Base-by-base conservation (phyloP, 108 stramenopile species). In the Cyclotella cryptica region DNA sequence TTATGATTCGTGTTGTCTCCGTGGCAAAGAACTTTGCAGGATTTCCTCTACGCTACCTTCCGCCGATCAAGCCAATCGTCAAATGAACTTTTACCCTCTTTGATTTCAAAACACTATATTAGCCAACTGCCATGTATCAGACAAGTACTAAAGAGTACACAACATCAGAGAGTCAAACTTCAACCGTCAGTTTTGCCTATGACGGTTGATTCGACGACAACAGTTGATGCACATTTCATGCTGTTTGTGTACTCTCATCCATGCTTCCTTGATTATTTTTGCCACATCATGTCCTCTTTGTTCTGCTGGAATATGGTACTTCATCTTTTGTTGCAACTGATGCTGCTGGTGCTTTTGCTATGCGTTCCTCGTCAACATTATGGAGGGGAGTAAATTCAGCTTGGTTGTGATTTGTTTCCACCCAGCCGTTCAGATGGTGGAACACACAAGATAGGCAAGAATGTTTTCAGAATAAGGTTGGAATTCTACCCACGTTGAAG, bases 11-110 rank as follows among this genome's bases (percentile, higher is more conserved):
- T n/a, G n/a, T n/a, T n/a, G n/a, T n/a, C n/a, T n/a, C n/a, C n/a
- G n/a, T n/a, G n/a, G n/a, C n/a, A n/a, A n/a, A n/a, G n/a, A n/a
- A n/a, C n/a, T n/a, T n/a, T n/a, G n/a, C n/a, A n/a, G n/a, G n/a
- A n/a, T n/a, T n/a, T n/a, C n/a, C n/a, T n/a, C n/a, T n/a, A 92
- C 46, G 52, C 70, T 18, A 18, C 65, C 71, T 89, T 90, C 0
- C 88, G 74, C 13, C 71, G 44, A 17, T 57, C 40, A 24, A 90
- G 64, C 91, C 91, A 92, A 24, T 61, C 49, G 29, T 59, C 81
- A n/a, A n/a, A n/a, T n/a, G n/a, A n/a, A n/a, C n/a, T n/a, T n/a
- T n/a, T n/a, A n/a, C n/a, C n/a, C n/a, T n/a, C 62, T 35, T 18
- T 57, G 22, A 21, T 76, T 63, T 40, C 44, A 43, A 42, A 78